Base-by-base conservation (phyloP, 768 basidiomycete species). In the Tulasnella sp. region DNA sequence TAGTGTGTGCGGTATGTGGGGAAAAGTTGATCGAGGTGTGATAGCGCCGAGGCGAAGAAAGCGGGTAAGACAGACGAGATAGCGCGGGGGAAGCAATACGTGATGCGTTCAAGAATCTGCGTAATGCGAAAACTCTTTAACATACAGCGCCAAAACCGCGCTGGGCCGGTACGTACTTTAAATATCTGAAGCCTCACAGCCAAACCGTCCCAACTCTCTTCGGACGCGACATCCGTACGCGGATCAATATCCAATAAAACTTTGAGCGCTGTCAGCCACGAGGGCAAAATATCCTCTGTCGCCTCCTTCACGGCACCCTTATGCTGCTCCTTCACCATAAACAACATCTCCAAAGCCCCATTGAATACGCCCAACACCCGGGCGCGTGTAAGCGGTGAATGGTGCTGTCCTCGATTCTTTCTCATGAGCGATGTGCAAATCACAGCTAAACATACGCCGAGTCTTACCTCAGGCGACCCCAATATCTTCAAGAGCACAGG, bases 281-380 rank as follows among this genome's bases (percentile, higher is more conserved):
- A 75, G 1, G 93, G 89, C 5, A 94, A 77, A 39, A 97, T 81
- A 41, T 80, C 77, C 23, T 78, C 81, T 32, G 80, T 78, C 0
- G 91, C 91, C 62, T 87, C 83, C 64, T 86, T 86, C 35, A 88
- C 87, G 0, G 86, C 79, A 57, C 84, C 80, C 0, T 92, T 89
- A 63, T 92, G 84, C 62, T 91, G 84, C 34, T 91, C 90, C 67
- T 92, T 91, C 57, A 98, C 90, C 82, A 93, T 97, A 69, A 86
- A 92, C 15, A 98, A 74, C 4, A 91, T 84, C 50, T 81, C 79
- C 3, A 96, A 75, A 65, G 90, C 92, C 72, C 97, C 89, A 29
- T 84, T 75, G 72, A 97, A 97, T 31, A 96, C 90, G 3, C 83
- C 77, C 14, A 99, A 75, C 3, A 89, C 83, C 27, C 89, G 78